These are phyloP conservation scores for Verruconis gallopava DNA, from an alignment of 2,329 filamentous ascomycete species.

Conservation along the genomic window DNA sequence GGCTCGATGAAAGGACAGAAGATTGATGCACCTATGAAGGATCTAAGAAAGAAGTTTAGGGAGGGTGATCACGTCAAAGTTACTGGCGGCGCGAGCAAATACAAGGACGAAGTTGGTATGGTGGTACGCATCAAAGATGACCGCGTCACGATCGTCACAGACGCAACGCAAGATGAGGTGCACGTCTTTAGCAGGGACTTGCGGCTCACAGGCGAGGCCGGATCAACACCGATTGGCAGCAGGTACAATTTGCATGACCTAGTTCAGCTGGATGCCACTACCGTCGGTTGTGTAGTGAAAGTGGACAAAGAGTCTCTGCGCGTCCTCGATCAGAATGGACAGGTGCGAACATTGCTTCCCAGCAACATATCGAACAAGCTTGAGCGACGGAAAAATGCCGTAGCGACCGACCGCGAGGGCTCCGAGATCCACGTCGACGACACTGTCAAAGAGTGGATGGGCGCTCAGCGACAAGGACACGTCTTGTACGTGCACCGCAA, in stretches of 20 bases:
- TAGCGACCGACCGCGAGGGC: conserved; percentile 85
- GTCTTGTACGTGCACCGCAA: conserved; percentile 90
- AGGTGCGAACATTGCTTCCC: conserved; percentile 68
- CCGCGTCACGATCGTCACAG: conserved; percentile 80
- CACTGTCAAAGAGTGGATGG: conserved; percentile 79
- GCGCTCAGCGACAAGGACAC: conserved; percentile 72
- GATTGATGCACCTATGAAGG: conserved; percentile 87
- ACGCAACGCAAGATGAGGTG: conserved; percentile 85
- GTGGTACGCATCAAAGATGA: conserved; percentile 90
- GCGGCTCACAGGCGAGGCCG: conserved; percentile 82
- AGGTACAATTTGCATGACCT: conserved; percentile 89
- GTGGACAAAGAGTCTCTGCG: conserved; percentile 87
- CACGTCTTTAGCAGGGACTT: conserved; percentile 97
- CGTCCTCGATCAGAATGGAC: conserved; percentile 81
- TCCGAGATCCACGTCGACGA: conserved; percentile 88
- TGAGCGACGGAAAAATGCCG: conserved; percentile 66
- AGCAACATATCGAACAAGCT: conserved; percentile 88
- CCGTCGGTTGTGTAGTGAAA: conserved; percentile 86
- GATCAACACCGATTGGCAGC: conserved; percentile 70
- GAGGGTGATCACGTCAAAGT: conserved; percentile 98
- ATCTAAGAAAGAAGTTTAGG: conserved; percentile 81
- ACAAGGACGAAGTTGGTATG: conserved; percentile 91
- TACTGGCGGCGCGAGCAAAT: conserved; percentile 76
- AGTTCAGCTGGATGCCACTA: conserved; percentile 84
- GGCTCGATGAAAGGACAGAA: conserved; percentile 70